A percentile compares a stretch with the other conserved stretches of the same genome.
Evolutionary conservation across 495 filamentous ascomycete species (phyloP).

Genomic region (Aspergillus conjunctus): DNA sequence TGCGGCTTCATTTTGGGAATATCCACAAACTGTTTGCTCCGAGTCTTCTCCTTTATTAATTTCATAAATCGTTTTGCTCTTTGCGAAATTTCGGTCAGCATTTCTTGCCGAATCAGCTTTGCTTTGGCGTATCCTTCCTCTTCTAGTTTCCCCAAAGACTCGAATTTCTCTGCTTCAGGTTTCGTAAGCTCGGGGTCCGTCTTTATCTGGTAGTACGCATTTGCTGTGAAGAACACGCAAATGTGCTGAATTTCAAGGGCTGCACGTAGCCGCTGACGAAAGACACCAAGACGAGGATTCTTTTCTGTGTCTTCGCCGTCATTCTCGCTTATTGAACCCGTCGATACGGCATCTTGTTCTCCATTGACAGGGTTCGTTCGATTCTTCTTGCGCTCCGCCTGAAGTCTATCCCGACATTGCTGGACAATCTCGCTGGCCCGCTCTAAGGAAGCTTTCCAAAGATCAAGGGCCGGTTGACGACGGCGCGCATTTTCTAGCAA

Average conservation of each 20-base stretch:
- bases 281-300: constrained; percentile 54
- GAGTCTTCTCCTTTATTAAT: constrained; percentile 44
- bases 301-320: constrained; percentile 51
- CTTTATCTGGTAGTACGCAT: constrained; percentile 82
- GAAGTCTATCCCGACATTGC: constrained; percentile 65
- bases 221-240: constrained; percentile 81
- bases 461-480: constrained; percentile 57
- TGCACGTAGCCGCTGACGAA: constrained; percentile 64
- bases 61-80: constrained; percentile 50
- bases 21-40: constrained; percentile 57
- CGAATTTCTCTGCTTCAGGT: constrained; percentile 67
- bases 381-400: constrained; percentile 45
- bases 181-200: constrained; percentile 59
- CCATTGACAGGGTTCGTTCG: constrained; percentile 9
- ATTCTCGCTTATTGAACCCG: constrained; percentile 38
- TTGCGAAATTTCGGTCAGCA: constrained; percentile 59
- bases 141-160: constrained; percentile 67
- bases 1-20: constrained; percentile 62
- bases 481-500: constrained; percentile 66
- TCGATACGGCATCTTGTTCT: constrained; percentile 20
- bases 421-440: constrained; percentile 58
- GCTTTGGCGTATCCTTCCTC: constrained; percentile 72
- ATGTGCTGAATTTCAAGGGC: constrained; percentile 81
- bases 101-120: constrained; percentile 74
- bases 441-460: constrained; percentile 66